phyloP scores from a whole-genome alignment of 257 asterid species.

The Linderniella brevidens region DNA sequence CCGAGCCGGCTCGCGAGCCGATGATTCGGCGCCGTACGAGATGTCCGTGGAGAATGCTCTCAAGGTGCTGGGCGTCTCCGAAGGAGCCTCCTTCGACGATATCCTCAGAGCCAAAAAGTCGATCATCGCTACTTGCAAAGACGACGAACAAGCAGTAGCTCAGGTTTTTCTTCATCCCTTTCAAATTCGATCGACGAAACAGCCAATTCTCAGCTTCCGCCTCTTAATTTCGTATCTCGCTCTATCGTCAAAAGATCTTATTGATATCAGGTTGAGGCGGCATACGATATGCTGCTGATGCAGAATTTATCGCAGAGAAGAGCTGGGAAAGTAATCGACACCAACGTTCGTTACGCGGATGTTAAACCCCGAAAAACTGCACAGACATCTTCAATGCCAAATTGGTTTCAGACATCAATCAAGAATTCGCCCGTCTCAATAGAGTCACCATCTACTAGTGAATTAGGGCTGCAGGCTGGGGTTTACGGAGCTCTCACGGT shows the following conservation, averaged over 20 bases:
- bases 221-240: slow-evolving; percentile 14
- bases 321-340: slow-evolving; percentile 72
- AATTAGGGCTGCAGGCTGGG: slow-evolving; percentile 88
- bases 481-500: slow-evolving; percentile 94
- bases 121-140: slow-evolving; percentile 49
- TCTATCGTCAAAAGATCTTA: too few relatives aligned
- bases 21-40: slow-evolving; percentile 85
- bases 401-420: slow-evolving; percentile 63
- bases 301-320: slow-evolving; percentile 81
- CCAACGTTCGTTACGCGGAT: slow-evolving; percentile 78
- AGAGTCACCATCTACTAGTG: slow-evolving; percentile 68
- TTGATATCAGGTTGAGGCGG: slow-evolving; percentile 73
- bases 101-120: slow-evolving; percentile 86
- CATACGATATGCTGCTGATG: slow-evolving; percentile 92
- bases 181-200: background rate
- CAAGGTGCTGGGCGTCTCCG: slow-evolving; percentile 68
- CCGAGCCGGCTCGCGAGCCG: slow-evolving; percentile 82
- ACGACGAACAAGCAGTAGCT: slow-evolving; percentile 52
- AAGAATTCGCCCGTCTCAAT: slow-evolving; percentile 41
- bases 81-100: slow-evolving; percentile 90
- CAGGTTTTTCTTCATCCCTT: slow-evolving; percentile 30
- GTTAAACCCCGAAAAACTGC: slow-evolving; percentile 56
- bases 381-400: slow-evolving; percentile 53
- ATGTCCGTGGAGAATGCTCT: slow-evolving; percentile 95
- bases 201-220: background rate